Conservation (phyloP, 345 rosid genomes). For the Rhizophora mangle region DNA sequence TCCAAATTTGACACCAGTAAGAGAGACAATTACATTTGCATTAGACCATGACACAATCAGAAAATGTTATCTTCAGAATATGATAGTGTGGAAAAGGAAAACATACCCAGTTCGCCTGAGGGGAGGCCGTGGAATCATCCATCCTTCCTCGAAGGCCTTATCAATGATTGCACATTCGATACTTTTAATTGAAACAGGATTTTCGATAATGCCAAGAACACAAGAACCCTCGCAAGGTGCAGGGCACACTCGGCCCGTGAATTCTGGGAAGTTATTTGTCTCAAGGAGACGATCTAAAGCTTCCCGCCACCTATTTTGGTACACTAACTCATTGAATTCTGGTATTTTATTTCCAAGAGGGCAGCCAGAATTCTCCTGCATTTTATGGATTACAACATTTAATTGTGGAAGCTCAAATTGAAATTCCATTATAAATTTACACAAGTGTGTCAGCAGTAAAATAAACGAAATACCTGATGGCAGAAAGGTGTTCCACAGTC, state of each 20-base stretch:
- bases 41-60: too few species aligned
- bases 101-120: conserved; percentile 79
- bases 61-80: not conserved
- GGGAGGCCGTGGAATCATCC: conserved; percentile 98
- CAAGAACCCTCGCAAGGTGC: conserved; percentile 99
- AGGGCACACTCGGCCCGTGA: conserved; percentile 99
- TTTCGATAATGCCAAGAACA: conserved; percentile 98
- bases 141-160: conserved; percentile 96
- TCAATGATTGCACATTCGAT: conserved; percentile 94
- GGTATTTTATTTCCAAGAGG: conserved; percentile 99
- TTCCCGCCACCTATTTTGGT: conserved; percentile 98
- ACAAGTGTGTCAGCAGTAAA: not conserved
- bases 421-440: not conserved
- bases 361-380: conserved; percentile 95
- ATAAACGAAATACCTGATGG: conserved; percentile 59
- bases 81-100: not conserved
- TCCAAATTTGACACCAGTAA: too few species aligned
- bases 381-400: not conserved
- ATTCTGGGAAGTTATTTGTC: conserved; percentile 98
- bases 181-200: conserved; percentile 93
- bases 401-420: not conserved
- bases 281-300: conserved; percentile 93
- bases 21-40: too few species aligned
- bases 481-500: conserved; percentile 99
- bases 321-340: conserved; percentile 93